Conservation (phyloP, 1,284 basidiomycete species). For the Bjerkandera adusta region DNA sequence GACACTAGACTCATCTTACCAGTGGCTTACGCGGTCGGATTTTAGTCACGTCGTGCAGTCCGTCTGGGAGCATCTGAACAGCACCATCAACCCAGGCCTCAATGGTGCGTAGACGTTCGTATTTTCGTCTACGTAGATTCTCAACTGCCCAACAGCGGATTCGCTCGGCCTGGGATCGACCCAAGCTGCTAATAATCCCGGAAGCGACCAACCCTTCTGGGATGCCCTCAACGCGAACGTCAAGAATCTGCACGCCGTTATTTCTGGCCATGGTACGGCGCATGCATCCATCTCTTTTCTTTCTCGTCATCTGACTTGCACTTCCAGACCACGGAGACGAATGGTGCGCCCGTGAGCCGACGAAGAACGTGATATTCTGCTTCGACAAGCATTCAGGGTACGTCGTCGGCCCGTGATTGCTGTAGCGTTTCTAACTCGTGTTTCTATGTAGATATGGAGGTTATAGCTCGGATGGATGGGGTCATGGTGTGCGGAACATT, state of each 20-base stretch:
- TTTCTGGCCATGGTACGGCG: constrained; percentile 67
- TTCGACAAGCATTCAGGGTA: constrained; percentile 73
- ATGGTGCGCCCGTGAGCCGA: constrained; percentile 66
- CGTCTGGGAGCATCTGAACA: constrained; percentile 49
- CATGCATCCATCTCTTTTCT: constrained; percentile 1
- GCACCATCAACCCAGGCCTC: constrained; percentile 52
- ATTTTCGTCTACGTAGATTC: not conserved
- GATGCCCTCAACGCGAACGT: constrained; percentile 54
- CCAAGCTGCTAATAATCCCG: constrained; percentile 45
- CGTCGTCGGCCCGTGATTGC: constrained; percentile 19
- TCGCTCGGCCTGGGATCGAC: constrained; percentile 54
- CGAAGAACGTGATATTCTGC: constrained; percentile 62
- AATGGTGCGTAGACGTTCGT: constrained; percentile 42
- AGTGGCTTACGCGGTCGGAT: constrained; percentile 32
- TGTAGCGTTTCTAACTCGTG: not conserved
- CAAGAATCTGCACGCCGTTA: constrained; percentile 59
- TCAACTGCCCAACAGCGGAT: constrained; percentile 42
- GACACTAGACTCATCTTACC: constrained; percentile 23
- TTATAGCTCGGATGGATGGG: constrained; percentile 53
- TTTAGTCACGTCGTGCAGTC: constrained; percentile 49
- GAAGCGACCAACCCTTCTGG: constrained; percentile 61
- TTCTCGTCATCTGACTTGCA: no score
- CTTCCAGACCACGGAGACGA: constrained; percentile 67
- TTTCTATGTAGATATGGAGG: constrained; percentile 54
- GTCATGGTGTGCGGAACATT: constrained; percentile 62